phyloP scores from a whole-genome alignment of 805 yeast species.

The Myxozyma sirexii region DNA sequence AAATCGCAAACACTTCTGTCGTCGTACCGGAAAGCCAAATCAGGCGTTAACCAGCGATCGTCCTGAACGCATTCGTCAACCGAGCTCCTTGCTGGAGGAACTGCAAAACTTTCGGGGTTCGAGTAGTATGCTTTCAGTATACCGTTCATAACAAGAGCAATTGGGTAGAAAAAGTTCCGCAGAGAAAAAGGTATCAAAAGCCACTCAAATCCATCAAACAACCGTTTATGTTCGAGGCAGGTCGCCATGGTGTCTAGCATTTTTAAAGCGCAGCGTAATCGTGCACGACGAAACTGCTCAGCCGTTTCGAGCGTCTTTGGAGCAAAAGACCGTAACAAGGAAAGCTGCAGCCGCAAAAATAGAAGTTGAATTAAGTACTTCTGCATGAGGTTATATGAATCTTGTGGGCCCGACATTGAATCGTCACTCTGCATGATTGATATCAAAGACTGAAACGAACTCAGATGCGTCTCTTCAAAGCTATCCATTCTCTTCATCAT shows the following conservation, averaged over 20 bases:
- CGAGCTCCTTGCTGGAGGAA: slow-evolving; percentile 3
- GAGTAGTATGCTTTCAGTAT: slow-evolving; percentile 15
- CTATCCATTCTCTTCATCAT: slow-evolving; percentile 7
- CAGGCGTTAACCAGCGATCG: slow-evolving; percentile 20
- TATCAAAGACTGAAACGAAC: slow-evolving; percentile 27
- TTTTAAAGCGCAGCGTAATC: slow-evolving; percentile 20
- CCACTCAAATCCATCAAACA: slow-evolving; percentile 31
- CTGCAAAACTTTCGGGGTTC: slow-evolving; percentile 9
- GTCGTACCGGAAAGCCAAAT: slow-evolving; percentile 28
- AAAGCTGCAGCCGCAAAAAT: slow-evolving; percentile 24
- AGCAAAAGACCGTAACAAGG: slow-evolving; percentile 18
- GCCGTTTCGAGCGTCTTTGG: slow-evolving; percentile 16
- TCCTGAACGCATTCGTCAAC: neutral
- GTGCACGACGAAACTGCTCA: slow-evolving; percentile 11
- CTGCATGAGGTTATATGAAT: slow-evolving; percentile 27
- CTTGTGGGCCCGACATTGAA: slow-evolving; percentile 22
- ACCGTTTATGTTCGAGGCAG: slow-evolving; percentile 13
- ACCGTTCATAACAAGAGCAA: slow-evolving; percentile 23
- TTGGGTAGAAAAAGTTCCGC: slow-evolving; percentile 17
- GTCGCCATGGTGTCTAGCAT: slow-evolving; percentile 27
- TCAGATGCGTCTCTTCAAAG: slow-evolving; percentile 27
- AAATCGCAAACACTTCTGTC: slow-evolving; percentile 17
- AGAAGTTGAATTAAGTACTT: slow-evolving; percentile 23
- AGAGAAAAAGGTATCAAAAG: slow-evolving; percentile 19
- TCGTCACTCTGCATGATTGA: slow-evolving; percentile 22